These are phyloP conservation scores for Exserohilum rostratum DNA, from an alignment of 2,329 filamentous ascomycete species.

Conservation along the genomic window DNA sequence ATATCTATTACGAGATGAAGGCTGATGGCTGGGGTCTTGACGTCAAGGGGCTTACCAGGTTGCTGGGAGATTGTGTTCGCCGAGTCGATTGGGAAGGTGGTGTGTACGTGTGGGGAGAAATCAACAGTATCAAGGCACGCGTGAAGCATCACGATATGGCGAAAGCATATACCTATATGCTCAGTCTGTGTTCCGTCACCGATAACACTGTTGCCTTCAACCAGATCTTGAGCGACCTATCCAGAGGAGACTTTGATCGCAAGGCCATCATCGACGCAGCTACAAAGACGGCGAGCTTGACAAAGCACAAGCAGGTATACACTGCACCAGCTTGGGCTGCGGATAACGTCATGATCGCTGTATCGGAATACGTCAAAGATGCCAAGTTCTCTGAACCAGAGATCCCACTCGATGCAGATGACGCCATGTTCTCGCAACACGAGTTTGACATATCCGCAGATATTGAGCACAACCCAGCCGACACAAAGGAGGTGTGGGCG, in stretches of 20 bases:
- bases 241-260: slow-evolving; percentile 30
- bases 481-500: slow-evolving; percentile 28
- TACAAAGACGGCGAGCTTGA: slow-evolving; percentile 18
- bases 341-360: slow-evolving; percentile 43
- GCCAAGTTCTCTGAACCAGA: slow-evolving; percentile 3
- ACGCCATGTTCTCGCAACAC: slow-evolving; percentile 9
- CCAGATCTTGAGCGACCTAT: slow-evolving; percentile 38
- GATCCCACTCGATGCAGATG: slow-evolving; percentile 7
- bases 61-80: slow-evolving; percentile 51
- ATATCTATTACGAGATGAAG: slow-evolving; percentile 52
- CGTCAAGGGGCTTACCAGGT: slow-evolving; percentile 44
- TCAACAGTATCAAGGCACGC: slow-evolving; percentile 40
- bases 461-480: not conserved
- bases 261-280: slow-evolving; percentile 32
- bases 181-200: slow-evolving; percentile 40
- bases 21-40: slow-evolving; percentile 55
- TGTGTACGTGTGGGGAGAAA: slow-evolving; percentile 51
- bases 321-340: slow-evolving; percentile 38
- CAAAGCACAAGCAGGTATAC: slow-evolving; percentile 18
- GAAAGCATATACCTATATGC: slow-evolving; percentile 41
- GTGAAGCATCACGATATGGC: slow-evolving; percentile 29
- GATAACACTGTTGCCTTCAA: slow-evolving; percentile 42
- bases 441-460: slow-evolving; percentile 2
- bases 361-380: slow-evolving; percentile 32
- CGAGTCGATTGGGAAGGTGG: slow-evolving; percentile 46